Percentiles rank a stretch among this genome's conserved stretches.
These are phyloP conservation scores for Jaminaea rosea DNA, from an alignment of 1,284 basidiomycete genomes.

Conservation along the genomic window DNA sequence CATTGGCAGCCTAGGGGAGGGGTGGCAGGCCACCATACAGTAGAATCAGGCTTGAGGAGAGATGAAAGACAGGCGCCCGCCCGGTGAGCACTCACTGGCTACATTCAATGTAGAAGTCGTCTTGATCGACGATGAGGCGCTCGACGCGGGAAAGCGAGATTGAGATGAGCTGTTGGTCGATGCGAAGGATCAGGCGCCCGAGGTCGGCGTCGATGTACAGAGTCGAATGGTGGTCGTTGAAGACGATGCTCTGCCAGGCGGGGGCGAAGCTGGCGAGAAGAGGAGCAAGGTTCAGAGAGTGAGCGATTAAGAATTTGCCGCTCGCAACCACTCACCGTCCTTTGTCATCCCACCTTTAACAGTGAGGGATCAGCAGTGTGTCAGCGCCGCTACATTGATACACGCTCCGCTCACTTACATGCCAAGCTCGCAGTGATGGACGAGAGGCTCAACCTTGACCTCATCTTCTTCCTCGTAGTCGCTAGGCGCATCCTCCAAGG, in stretches of 20 bases:
- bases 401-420: too few relatives aligned
- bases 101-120: neutral
- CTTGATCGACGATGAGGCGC: neutral
- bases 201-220: constrained; percentile 2
- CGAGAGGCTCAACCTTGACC: neutral
- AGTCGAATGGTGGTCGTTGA: neutral
- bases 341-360: neutral
- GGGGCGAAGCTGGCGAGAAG: neutral
- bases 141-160: constrained; percentile 4
- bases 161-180: constrained; percentile 2
- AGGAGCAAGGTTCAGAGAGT: neutral
- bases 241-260: neutral
- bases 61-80: too few relatives aligned
- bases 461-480: neutral
- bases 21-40: too few relatives aligned
- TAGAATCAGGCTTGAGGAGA: too few relatives aligned
- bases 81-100: too few relatives aligned
- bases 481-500: neutral
- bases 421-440: neutral
- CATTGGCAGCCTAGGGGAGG: neutral
- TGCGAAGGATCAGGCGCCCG: neutral
- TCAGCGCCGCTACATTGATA: too few relatives aligned
- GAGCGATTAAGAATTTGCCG: too few relatives aligned
- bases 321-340: too few relatives aligned
- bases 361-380: too few relatives aligned